Evolutionary conservation across 495 filamentous ascomycete genomes (phyloP).

Genomic region (Penicillium malachiteum): DNA sequence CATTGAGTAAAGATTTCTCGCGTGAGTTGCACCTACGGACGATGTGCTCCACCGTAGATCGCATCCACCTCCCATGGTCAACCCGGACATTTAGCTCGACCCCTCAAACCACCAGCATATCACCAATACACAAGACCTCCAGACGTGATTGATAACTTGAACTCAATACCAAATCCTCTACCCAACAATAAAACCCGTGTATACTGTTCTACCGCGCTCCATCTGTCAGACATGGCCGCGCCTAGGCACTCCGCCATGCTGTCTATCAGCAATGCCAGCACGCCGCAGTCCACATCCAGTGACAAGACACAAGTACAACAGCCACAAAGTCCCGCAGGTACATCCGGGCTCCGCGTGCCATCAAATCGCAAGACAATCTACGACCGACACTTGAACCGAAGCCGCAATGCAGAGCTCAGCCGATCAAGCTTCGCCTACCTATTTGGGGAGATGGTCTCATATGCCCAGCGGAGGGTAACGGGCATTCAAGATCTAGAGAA

Average conservation of each 20-base stretch:
- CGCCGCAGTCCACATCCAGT: constrained; percentile 21
- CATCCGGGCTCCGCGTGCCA: constrained; percentile 83
- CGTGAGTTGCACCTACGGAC: constrained; percentile 16
- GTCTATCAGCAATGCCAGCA: constrained; percentile 33
- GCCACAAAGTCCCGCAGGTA: constrained; percentile 36
- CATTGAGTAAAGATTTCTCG: background rate
- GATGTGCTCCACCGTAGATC: constrained; percentile 33
- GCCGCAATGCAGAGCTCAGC: constrained; percentile 80
- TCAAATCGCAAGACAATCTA: constrained; percentile 97
- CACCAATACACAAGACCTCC: background rate
- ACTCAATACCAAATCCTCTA: too few relatives aligned
- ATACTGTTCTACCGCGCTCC: too few relatives aligned
- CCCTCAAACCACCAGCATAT: constrained; percentile 3
- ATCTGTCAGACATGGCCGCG: constrained; percentile 28
- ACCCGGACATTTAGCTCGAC: background rate
- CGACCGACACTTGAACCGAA: constrained; percentile 89
- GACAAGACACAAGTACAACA: constrained; percentile 34
- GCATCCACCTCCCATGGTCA: constrained; percentile 17
- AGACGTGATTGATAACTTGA: background rate
- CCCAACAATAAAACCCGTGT: too few relatives aligned
- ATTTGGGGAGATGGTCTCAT: constrained; percentile 95
- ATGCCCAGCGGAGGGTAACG: constrained; percentile 86
- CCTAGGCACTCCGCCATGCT: constrained; percentile 39
- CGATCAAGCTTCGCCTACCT: constrained; percentile 93
- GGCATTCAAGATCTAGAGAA: constrained; percentile 93